Base-by-base conservation (phyloP, 495 filamentous ascomycete species). In the Parathielavia appendiculata region DNA sequence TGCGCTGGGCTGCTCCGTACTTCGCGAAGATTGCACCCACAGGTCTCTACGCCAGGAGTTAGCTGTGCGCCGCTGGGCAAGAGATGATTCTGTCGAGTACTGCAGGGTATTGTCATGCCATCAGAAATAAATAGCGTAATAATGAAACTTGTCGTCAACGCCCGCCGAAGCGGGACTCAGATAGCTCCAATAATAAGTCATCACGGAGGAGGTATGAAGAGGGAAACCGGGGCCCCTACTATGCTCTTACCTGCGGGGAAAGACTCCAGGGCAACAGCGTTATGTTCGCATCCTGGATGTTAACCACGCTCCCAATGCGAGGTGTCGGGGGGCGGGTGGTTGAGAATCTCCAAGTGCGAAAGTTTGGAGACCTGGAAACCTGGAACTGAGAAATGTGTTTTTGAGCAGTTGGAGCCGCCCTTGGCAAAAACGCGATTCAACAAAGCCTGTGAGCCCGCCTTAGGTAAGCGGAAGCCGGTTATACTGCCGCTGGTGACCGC, bases 171-270 rank as follows among this genome's bases (percentile, higher is more conserved):
- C 73, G 75, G 74, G 64, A 43, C 62, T 82, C 92, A 85, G 92
- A 97, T 90, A 97, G 92, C 92, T 97, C 92, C 92, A 97, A 96
- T 95, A 95, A 59, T 57, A 61, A 58, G 71, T 82, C 79, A 82
- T 81, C 79, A 82, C 60, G 46, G 19, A 50, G 30, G 43, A 36
- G 16, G 35, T 20, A 10, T 17, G 19, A 12, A 12, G 1, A 43
- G 6, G 36, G 23, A 20, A 51, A 58, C 16, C 10, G 19, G 45
- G 52, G 20, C 3, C 13, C 20, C 0, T 9, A 26, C 19, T 14
- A 30, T 26, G 13, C 39, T 19, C 49, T 53, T 62, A 62, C 59
- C 54, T 57, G 49, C 22, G 35, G 34, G 38, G 17, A 20, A 52
- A 39, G 26, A 54, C 56, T 57, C 22, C 38, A 58, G 40, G 36